A percentile compares a stretch with the other conserved stretches of the same genome.
Conservation (phyloP, 1,284 basidiomycete genomes). For the Tilletia walkeri region DNA sequence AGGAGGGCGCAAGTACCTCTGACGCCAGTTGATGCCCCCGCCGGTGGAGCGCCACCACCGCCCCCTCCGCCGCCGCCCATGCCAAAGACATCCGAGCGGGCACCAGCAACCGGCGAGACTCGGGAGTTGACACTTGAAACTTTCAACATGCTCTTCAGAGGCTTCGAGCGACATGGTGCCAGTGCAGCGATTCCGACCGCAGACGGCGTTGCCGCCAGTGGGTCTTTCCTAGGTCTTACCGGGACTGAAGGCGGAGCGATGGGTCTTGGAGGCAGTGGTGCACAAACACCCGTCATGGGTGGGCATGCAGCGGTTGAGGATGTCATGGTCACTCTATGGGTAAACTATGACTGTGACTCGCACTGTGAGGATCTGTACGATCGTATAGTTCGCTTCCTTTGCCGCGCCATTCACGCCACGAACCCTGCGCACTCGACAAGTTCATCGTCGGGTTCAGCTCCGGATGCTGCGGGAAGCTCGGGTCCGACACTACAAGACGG, state of each 20-base stretch:
- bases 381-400: slow-evolving; percentile 82
- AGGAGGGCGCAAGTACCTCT: background rate
- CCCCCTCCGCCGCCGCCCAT: slow-evolving; percentile 60
- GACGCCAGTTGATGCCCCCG: slow-evolving; percentile 33
- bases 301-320: background rate
- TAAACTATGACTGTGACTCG: slow-evolving; percentile 94
- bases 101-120: slow-evolving; percentile 69
- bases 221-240: too few species aligned
- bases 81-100: slow-evolving; percentile 66
- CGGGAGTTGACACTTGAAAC: slow-evolving; percentile 88
- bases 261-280: background rate
- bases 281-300: background rate
- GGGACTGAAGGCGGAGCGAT: background rate
- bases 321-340: slow-evolving; percentile 76
- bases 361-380: slow-evolving; percentile 97
- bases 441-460: slow-evolving; percentile 15
- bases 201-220: background rate
- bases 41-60: slow-evolving; percentile 59
- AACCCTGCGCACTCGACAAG: slow-evolving; percentile 8
- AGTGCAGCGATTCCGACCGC: background rate
- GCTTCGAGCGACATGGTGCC: background rate
- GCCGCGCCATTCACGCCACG: slow-evolving; percentile 46
- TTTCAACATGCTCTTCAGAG: slow-evolving; percentile 70
- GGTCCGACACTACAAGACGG: slow-evolving; percentile 66
- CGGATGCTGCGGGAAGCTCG: background rate